Base-by-base conservation (phyloP, 805 yeast genomes). In the Torulaspora delbrueckii region DNA sequence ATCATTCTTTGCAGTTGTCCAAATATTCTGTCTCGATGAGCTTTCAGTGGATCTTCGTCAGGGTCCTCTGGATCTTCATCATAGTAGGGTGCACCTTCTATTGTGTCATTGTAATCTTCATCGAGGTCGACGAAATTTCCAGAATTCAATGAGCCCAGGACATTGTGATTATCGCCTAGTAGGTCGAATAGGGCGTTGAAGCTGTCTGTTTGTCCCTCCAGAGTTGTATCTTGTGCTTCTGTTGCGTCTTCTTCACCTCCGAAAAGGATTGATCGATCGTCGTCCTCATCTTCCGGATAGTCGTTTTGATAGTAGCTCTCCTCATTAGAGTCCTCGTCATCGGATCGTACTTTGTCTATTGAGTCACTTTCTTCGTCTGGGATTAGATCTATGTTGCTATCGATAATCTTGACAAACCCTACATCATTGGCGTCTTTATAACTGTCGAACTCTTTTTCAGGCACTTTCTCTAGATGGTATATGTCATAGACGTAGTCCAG, bases 251-350 rank as follows among this genome's bases (percentile, higher is more conserved):
- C 72, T 13, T 63, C 69, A 19, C 64, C 66, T 8, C 69, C 69
- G 36, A 65, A 62, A 3, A 67, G 51, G 18, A 70, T 54, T 1
- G 72, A 62, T 44, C 70, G 53, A 40, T 68, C 81, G 8, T 80
- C 88, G 56, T 86, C 91, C 52, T 88, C 96, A 59, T 90, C 96
- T 37, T 88, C 96, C 0, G 98, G 98, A 59, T 91, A 91, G 59
- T 91, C 98, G 65, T 93, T 91, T 56, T 81, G 79, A 62, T 91
- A 91, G 59, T 82, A 90, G 45, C 86, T 88, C 67, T 91, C 99
- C 16, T 96, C 96, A 59, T 86, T 86, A 0, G 93, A 84, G 59
- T 86, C 95, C 51, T 85, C 91, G 56, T 86, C 88, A 53, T 84
- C 93, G 0, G 87, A 75, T 8, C 65, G 55, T 2, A 60, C 54